Conservation (phyloP, 305 asterid species). For the Solanum aculeatissimum region DNA sequence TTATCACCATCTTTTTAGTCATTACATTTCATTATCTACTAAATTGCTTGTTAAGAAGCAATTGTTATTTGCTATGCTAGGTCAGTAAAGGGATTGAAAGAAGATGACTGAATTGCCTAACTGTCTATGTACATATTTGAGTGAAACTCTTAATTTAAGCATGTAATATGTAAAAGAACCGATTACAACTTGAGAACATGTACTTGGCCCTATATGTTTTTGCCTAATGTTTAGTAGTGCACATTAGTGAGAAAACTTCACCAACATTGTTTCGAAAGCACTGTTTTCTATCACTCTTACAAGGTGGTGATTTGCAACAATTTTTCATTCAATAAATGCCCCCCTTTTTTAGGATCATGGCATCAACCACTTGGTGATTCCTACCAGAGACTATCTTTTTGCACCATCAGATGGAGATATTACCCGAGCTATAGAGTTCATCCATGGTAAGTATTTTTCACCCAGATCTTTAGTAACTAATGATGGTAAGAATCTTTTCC, state of each 20-base stretch:
- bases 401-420: slow-evolving; percentile 73
- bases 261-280: neutral
- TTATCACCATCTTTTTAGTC: neutral
- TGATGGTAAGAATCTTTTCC: neutral
- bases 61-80: neutral
- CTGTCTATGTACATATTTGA: neutral
- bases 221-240: neutral
- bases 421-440: slow-evolving; percentile 68
- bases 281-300: neutral
- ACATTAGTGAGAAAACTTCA: neutral
- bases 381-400: slow-evolving; percentile 91
- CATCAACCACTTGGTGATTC: slow-evolving; percentile 77
- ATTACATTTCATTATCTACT: neutral
- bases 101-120: neutral
- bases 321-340: neutral
- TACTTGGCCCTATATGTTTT: neutral
- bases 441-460: slow-evolving; percentile 35
- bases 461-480: neutral
- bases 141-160: neutral
- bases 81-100: neutral
- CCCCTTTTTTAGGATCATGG: slow-evolving; percentile 29
- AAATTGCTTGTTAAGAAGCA: neutral
- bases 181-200: neutral
- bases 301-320: neutral
- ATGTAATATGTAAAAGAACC: neutral